A percentile compares a stretch with the other conserved stretches of the same genome.
phyloP scores from a whole-genome alignment of 23 red algal genomes.

The Cyanidium caldarium region DNA sequence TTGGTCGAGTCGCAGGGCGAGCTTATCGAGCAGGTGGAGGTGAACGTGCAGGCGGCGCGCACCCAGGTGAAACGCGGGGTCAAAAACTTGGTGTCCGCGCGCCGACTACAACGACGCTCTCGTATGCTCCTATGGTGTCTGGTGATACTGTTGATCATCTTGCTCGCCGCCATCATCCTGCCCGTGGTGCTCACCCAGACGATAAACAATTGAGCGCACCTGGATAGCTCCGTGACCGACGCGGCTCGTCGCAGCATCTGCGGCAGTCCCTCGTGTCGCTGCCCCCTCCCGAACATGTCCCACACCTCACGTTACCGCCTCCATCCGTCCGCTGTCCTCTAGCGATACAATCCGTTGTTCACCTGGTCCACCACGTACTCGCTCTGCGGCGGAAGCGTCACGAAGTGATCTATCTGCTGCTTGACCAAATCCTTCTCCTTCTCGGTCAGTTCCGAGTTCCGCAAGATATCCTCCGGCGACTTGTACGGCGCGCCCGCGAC shows the following conservation, averaged over 20 bases:
- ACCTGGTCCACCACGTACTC: slow-evolving; percentile 93
- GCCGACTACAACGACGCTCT: not conserved
- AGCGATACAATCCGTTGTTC: slow-evolving; percentile 98
- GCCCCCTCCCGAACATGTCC: too few relatives aligned
- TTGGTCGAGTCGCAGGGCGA: slow-evolving; percentile 82
- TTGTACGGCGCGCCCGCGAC: slow-evolving; percentile 76
- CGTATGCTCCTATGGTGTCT: not conserved
- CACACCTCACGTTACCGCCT: too few relatives aligned
- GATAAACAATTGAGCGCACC: not conserved
- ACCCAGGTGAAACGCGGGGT: not conserved
- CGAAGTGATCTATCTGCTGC: slow-evolving; percentile 76
- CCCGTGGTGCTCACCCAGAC: not conserved
- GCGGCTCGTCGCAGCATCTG: too few relatives aligned
- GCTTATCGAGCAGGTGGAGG: slow-evolving; percentile 80
- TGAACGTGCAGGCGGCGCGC: slow-evolving; percentile 59
- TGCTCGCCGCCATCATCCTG: not conserved
- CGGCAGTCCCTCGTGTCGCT: too few relatives aligned
- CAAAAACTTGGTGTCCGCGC: not conserved
- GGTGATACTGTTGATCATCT: not conserved
- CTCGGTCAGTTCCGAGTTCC: slow-evolving; percentile 44
- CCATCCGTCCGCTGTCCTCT: not conserved
- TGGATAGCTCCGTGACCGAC: too few relatives aligned
- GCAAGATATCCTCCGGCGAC: slow-evolving; percentile 54
- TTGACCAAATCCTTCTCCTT: slow-evolving; percentile 51
- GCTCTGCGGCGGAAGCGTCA: slow-evolving; percentile 44